Percentiles rank a stretch among this genome's conserved stretches.
Conservation (phyloP, 805 yeast species). For the Geotrichum ghanense region DNA sequence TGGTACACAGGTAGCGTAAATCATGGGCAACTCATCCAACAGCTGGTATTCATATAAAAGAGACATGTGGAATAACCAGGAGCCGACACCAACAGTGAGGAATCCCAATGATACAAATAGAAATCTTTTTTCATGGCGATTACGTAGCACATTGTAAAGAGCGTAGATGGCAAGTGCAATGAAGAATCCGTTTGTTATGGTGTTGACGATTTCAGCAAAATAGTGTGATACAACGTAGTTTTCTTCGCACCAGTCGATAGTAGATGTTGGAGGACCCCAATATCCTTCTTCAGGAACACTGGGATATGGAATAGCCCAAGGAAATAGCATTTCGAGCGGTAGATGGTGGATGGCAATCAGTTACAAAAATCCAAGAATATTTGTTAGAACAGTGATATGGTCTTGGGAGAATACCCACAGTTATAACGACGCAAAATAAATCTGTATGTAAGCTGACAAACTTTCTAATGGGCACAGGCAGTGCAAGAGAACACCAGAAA, state of each 20-base stretch:
- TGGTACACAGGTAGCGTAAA: conserved; percentile 93
- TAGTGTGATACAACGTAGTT: conserved; percentile 80
- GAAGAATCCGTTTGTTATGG: conserved; percentile 51
- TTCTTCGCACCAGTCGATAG: conserved; percentile 99
- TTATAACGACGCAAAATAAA: too few relatives aligned
- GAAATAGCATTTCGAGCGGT: conserved; percentile 24
- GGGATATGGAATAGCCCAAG: conserved; percentile 15
- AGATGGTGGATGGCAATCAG: not conserved
- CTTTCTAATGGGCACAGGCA: too few relatives aligned
- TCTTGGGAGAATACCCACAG: too few relatives aligned
- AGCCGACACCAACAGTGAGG: conserved; percentile 81
- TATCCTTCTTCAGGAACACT: conserved; percentile 19
- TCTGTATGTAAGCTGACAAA: too few relatives aligned
- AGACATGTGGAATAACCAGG: conserved; percentile 96
- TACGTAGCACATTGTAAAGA: conserved; percentile 44
- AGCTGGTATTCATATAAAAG: conserved; percentile 79
- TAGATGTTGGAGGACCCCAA: conserved; percentile 47
- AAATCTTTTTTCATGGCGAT: conserved; percentile 61
- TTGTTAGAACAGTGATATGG: too few relatives aligned
- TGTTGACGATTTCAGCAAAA: conserved; percentile 84
- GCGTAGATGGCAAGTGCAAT: conserved; percentile 50
- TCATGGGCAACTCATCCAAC: conserved; percentile 95
- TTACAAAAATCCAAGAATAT: too few relatives aligned
- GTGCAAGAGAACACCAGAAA: too few relatives aligned
- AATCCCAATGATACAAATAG: conserved; percentile 66